A percentile compares a stretch with the other conserved stretches of the same genome.
These are phyloP conservation scores for Pulveroboletus frians DNA, from an alignment of 768 basidiomycete species.

Conservation along the genomic window DNA sequence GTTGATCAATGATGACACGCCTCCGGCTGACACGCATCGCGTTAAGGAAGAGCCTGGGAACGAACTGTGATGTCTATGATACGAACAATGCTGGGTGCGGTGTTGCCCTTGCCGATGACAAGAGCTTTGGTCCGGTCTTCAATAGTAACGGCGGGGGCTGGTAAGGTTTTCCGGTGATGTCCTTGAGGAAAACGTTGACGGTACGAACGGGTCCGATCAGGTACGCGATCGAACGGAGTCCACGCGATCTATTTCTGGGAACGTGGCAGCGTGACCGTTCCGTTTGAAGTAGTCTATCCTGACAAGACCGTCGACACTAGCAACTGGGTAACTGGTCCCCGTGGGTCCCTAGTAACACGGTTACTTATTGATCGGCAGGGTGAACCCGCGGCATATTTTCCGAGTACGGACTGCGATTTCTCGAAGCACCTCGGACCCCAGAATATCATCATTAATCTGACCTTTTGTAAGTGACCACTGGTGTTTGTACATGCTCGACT, in stretches of 20 bases:
- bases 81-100: constrained; percentile 30
- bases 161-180: constrained; percentile 4
- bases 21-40: not conserved
- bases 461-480: constrained; percentile 9
- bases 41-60: constrained; percentile 10
- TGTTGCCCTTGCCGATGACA: constrained; percentile 18
- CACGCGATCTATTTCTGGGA: constrained; percentile 36
- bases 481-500: not conserved
- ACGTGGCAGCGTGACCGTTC: constrained; percentile 27
- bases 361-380: constrained; percentile 36
- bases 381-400: constrained; percentile 56
- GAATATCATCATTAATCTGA: constrained; percentile 37
- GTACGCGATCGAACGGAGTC: constrained; percentile 32
- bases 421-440: constrained; percentile 45
- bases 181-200: not conserved
- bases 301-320: constrained; percentile 10
- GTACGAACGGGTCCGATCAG: constrained; percentile 4
- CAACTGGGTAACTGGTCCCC: constrained; percentile 13
- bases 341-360: not conserved
- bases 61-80: constrained; percentile 22
- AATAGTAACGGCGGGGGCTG: constrained; percentile 32
- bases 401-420: constrained; percentile 55
- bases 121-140: constrained; percentile 30
- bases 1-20: not conserved
- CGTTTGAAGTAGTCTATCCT: constrained; percentile 27